Conservation (phyloP, 345 rosid genomes). For the Arabis hirsuta region DNA sequence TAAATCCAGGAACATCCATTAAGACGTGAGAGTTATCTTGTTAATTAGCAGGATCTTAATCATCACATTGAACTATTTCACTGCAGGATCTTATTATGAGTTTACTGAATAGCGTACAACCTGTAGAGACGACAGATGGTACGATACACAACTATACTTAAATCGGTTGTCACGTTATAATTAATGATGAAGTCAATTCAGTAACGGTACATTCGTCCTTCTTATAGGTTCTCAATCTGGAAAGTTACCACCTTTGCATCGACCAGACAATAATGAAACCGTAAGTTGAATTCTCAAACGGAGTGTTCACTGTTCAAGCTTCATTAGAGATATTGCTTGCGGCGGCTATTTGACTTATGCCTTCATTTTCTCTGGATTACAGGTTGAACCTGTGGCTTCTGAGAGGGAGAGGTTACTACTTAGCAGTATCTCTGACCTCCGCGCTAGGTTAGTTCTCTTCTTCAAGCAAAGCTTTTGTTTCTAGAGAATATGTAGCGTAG, state of each 20-base stretch:
- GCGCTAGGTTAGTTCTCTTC: conserved; percentile 61
- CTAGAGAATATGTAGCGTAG: not conserved
- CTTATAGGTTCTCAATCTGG: conserved; percentile 76
- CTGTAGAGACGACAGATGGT: conserved; percentile 72
- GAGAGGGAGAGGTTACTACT: conserved; percentile 80
- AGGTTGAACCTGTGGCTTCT: conserved; percentile 64
- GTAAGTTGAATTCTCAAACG: conserved; percentile 48
- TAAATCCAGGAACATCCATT: not conserved
- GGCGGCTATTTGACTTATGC: conserved; percentile 5
- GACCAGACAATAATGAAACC: conserved; percentile 71
- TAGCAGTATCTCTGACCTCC: conserved; percentile 70
- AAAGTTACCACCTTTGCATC: conserved; percentile 82
- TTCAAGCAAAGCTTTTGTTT: conserved; percentile 15
- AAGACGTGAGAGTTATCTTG: conserved; percentile 18
- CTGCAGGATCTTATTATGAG: conserved; percentile 76
- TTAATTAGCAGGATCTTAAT: conserved; percentile 10
- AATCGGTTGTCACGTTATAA: conserved; percentile 18
- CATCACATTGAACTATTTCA: conserved; percentile 9
- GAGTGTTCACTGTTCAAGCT: not conserved
- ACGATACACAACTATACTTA: conserved; percentile 41
- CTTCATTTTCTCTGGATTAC: conserved; percentile 27
- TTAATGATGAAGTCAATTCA: not conserved
- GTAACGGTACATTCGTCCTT: conserved; percentile 12
- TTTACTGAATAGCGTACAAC: conserved; percentile 73
- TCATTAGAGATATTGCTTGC: conserved; percentile 8